Base-by-base conservation (phyloP, 2,329 filamentous ascomycete genomes). In the Torrubiella hemipterigena region DNA sequence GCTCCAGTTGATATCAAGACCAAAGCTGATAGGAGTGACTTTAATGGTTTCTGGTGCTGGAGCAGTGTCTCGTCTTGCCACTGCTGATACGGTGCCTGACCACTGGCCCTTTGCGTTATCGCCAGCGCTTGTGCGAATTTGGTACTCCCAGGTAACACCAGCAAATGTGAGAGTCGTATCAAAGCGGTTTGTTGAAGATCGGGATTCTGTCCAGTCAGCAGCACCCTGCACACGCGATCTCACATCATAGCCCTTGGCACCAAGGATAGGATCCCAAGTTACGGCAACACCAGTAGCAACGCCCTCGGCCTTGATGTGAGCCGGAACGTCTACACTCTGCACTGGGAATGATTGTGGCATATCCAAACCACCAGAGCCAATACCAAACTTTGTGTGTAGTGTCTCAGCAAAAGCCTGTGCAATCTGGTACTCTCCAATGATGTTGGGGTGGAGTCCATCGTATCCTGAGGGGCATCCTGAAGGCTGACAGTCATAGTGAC, bases 401-500 rank as follows among this genome's bases (percentile, higher is more conserved):
- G 31, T 32, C 6, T 17, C 17, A 20, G 17, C 22, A 10, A 32
- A 32, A 15, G 31, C n/a, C 9, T 32, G 31, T 8, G 31, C 31
- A 18, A 28, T 32, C 5, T 21, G 17, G 13, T 27, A 32, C 18
- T 32, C 23, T 17, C 31, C 31, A 15, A 21, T 17, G 5, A 25
- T 17, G n/a, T 27, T 32, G 6, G 31, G 31, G 18, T 32, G 31
- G 7, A 27, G 14, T 4, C 31, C 31, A 16, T 32, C 31, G n/a
- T 32, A 32, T 3, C 31, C 31, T 11, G 31, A 23, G 8, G 31
- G 24, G 24, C 31, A 32, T 10, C 21, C 17, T 13, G 24, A 17
- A 9, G 24, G 31, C 8, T 7, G 7, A 15, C 31, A 32, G 13
- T 27, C 24, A 10, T 32, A 32, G 29, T 48, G 35, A 35, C 48